A percentile compares a stretch with the other conserved stretches of the same genome.
These are phyloP conservation scores for Salmacisia buchloeana DNA, from an alignment of 1,284 basidiomycete genomes.

Conservation along the genomic window DNA sequence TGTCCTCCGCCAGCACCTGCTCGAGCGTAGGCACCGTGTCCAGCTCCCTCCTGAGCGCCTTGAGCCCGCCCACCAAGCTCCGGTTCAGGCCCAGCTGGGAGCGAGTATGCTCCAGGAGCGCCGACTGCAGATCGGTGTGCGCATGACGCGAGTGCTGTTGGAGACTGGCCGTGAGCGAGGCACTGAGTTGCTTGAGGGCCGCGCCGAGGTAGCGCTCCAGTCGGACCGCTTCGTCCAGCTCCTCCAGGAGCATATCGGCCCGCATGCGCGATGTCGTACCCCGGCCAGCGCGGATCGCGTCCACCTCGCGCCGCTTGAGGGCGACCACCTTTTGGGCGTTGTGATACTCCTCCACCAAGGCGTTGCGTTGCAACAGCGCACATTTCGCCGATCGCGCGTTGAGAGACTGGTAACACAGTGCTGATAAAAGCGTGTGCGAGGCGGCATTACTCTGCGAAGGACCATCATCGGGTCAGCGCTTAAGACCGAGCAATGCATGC, in stretches of 20 bases:
- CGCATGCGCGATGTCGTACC: slow-evolving; percentile 20
- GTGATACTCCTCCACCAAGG: slow-evolving; percentile 42
- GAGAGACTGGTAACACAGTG: slow-evolving; percentile 32
- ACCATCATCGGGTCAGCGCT: neutral
- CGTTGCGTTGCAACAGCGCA: slow-evolving; percentile 38
- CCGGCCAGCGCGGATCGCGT: slow-evolving; percentile 24
- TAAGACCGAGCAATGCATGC: neutral
- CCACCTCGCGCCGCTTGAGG: slow-evolving; percentile 34
- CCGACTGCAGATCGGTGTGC: slow-evolving; percentile 39
- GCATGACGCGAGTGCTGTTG: slow-evolving; percentile 36
- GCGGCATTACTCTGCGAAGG: slow-evolving; percentile 4
- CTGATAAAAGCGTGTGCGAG: neutral
- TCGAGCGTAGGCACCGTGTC: neutral
- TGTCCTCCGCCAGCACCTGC: neutral
- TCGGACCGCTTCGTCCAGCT: slow-evolving; percentile 25
- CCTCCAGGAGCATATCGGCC: slow-evolving; percentile 37
- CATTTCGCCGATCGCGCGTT: slow-evolving; percentile 41
- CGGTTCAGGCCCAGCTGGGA: slow-evolving; percentile 2
- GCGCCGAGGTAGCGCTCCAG: slow-evolving; percentile 20
- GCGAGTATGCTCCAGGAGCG: slow-evolving; percentile 25
- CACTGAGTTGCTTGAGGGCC: slow-evolving; percentile 26
- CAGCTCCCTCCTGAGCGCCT: slow-evolving; percentile 3
- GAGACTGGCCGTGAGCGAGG: slow-evolving; percentile 28
- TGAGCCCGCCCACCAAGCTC: neutral
- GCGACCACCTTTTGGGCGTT: slow-evolving; percentile 31